Evolutionary conservation across 106 monocot genomes (phyloP), one percentile per base, ranked within the genome.

Genomic region (Phalaenopsis aphrodite): DNA sequence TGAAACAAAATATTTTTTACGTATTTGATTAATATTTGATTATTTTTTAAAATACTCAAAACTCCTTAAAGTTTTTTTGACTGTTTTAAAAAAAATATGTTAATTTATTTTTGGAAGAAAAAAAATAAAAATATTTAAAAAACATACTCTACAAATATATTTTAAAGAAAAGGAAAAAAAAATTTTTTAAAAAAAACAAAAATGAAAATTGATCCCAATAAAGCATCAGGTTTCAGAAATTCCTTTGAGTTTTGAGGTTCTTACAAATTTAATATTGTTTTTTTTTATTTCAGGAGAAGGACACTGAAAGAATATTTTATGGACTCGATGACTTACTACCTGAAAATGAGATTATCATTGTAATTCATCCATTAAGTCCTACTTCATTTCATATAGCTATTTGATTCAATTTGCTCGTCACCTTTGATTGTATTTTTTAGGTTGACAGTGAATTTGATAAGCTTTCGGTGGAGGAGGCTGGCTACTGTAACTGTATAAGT

Each of bases 401-500:
- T 41, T 39, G 79, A 37, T 47, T 56, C 2, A 75, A 77, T 81
- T 77, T 66, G 14, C 15, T 64, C 57, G 14, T 78, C 76, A 41
- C 21, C 6, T 68, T 49, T 6, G 45, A 5, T 37, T 14, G 5
- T 10, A 64, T 49, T 83, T 58, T 74, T 14, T 10, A 93, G 93
- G 93, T 93, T 84, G 93, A 90, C 43, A 90, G 90, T 79, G 93
- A 93, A 76, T 83, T 93, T 21, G 93, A 93, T 88, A 93, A 93
- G 75, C 90, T 93, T 58, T 86, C 93, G 2, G 81, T 93, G 85
- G 90, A 93, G 77, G 93, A 93, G 65, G 93, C 93, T 73, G 90
- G 93, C 48, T 93, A 80, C 65, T 82, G 73, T 38, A 93, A 93
- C 82, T 93, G 93, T 82, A 83, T 93, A 48, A 93, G 93, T 87